Evolutionary conservation across 1,284 basidiomycete genomes (phyloP), one percentile per base, ranked within the genome.

Genomic region (Rhodotorula sp.): DNA sequence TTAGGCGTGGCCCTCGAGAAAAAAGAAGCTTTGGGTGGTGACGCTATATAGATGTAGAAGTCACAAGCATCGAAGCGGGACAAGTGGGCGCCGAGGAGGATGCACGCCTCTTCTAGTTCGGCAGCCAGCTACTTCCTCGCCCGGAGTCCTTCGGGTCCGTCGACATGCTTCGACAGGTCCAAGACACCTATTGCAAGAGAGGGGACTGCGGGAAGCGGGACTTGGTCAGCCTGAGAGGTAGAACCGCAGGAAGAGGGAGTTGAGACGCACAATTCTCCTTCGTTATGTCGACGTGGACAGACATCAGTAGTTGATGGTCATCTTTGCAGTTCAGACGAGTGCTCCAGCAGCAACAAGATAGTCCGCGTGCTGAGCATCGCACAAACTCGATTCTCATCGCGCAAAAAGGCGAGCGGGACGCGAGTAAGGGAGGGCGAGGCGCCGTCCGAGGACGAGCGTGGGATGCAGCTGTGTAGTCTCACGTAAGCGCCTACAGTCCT

Each of bases 1-100:
- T n/a, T 49, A 68, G 32, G 62, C 67, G 54, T 64, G 62, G 11
- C 62, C 62, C 30, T 68, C 67, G 48, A 68, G 67, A 54, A 68
- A 68, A 62, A 68, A 68, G 62, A 68, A 68, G 46, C 67, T 62
- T n/a, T 68, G 67, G 2, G 62, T 64, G 3, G 30, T 29, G 15
- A 67, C 30, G 24, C 64, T 66, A 49, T 24, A 11, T 0, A 8
- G 8, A 11, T 7, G 24, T 55, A 13, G n/a, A 47, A 6, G 10
- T 5, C 7, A 11, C 7, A 47, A 11, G 19, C 7, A 24, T n/a
- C 5, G 39, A n/a, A 47, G 32, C 8, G 32, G 48, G 24, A 20
- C 1, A 32, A 29, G 30, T 15, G n/a, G n/a, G n/a, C n/a, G n/a
- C n/a, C n/a, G n/a, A n/a, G n/a, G 59, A 47, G 3, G 19, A 44